These are phyloP conservation scores for Aspergillus piperis DNA, from an alignment of 2,329 filamentous ascomycete species.

Conservation along the genomic window DNA sequence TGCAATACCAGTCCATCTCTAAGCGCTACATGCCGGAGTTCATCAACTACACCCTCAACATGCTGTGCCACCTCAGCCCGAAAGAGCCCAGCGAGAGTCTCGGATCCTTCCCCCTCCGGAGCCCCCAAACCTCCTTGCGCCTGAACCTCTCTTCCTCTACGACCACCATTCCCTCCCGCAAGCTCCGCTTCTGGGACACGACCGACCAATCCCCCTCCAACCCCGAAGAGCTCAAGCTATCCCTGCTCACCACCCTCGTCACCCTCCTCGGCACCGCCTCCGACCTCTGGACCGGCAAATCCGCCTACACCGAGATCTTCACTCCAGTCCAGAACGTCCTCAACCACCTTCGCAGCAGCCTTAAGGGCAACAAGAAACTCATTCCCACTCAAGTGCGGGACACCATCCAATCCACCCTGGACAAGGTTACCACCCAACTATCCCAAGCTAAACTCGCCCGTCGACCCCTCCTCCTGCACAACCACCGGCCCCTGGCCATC, in stretches of 20 bases:
- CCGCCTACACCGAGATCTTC: conserved; percentile 79
- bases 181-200: conserved; percentile 63
- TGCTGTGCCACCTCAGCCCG: conserved; percentile 68
- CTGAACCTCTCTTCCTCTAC: conserved; percentile 38
- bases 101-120: conserved; percentile 64
- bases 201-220: conserved; percentile 21
- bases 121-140: conserved; percentile 55
- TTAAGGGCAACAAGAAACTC: conserved; percentile 49
- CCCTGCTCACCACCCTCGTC: conserved; percentile 64
- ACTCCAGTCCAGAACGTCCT: conserved; percentile 62
- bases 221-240: conserved; percentile 54
- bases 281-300: conserved; percentile 71
- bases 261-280: conserved; percentile 68
- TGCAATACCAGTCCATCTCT: conserved; percentile 80
- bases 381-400: conserved; percentile 45
- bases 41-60: conserved; percentile 77
- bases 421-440: conserved; percentile 48
- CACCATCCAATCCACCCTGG: conserved; percentile 32
- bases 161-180: conserved; percentile 46
- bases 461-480: conserved; percentile 80
- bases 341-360: conserved; percentile 61
- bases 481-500: conserved; percentile 85
- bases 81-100: conserved; percentile 49
- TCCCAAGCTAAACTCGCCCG: conserved; percentile 65
- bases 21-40: conserved; percentile 90